phyloP scores from a whole-genome alignment of 805 yeast species.

The Starmerella apicola region DNA sequence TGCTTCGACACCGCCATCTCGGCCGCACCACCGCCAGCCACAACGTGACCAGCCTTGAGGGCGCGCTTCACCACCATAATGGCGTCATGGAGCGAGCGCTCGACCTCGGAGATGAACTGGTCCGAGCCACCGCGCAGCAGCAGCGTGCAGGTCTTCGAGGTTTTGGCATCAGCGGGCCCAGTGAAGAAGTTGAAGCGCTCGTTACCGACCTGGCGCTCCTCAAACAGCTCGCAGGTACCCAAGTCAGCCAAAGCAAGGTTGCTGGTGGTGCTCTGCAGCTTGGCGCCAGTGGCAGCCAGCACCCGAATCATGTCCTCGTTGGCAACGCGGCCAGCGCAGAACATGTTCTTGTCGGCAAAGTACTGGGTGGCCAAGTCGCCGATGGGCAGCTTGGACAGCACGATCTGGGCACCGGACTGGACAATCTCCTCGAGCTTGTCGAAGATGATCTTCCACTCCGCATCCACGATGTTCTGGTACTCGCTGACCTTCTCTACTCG shows the following conservation, averaged over 20 bases:
- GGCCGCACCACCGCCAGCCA: slow-evolving; percentile 98
- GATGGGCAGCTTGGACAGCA: slow-evolving; percentile 86
- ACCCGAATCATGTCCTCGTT: slow-evolving; percentile 86
- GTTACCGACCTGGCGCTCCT: slow-evolving; percentile 90
- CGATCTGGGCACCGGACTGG: slow-evolving; percentile 80
- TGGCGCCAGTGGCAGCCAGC: slow-evolving; percentile 86
- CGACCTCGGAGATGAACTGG: slow-evolving; percentile 95
- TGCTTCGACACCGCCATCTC: slow-evolving; percentile 93
- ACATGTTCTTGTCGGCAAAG: slow-evolving; percentile 90
- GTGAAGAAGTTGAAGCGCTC: slow-evolving; percentile 88
- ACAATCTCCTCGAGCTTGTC: slow-evolving; percentile 74
- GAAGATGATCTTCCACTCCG: slow-evolving; percentile 94
- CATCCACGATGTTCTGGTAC: slow-evolving; percentile 93
- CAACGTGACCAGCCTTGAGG: slow-evolving; percentile 70
- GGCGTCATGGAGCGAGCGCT: slow-evolving; percentile 94
- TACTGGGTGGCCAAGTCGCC: slow-evolving; percentile 98
- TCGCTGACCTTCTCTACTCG: slow-evolving; percentile 87
- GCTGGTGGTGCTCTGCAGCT: slow-evolving; percentile 54
- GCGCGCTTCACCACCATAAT: slow-evolving; percentile 97
- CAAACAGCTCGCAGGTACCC: slow-evolving; percentile 76
- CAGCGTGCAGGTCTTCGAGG: slow-evolving; percentile 86
- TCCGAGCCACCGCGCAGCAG: slow-evolving; percentile 96
- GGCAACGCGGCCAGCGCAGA: slow-evolving; percentile 94
- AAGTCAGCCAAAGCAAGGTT: slow-evolving; percentile 58
- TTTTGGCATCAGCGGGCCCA: slow-evolving; percentile 33